A percentile compares a stretch with the other conserved stretches of the same genome.
These are phyloP conservation scores for Raffaelea albimanens DNA, from an alignment of 2,329 filamentous ascomycete species.

Conservation along the genomic window DNA sequence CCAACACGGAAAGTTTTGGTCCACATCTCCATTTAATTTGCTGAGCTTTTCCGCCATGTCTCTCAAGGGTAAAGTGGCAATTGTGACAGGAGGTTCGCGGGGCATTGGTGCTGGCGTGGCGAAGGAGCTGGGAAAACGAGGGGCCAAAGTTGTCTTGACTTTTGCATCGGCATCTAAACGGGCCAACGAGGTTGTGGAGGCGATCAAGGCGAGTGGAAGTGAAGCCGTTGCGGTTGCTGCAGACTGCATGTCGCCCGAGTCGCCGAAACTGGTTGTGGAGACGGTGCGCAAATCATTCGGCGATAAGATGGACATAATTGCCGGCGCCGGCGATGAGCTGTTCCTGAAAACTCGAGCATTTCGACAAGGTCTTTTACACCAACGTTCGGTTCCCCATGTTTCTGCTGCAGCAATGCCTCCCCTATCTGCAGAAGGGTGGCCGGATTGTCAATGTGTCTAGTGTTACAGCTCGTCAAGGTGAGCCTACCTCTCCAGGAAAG, in stretches of 20 bases:
- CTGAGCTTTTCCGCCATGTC: too few species aligned
- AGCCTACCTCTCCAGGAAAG: neutral
- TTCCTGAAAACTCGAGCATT: constrained; percentile 33
- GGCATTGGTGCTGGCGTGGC: constrained; percentile 61
- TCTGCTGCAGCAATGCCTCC: constrained; percentile 41
- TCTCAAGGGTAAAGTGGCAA: constrained; percentile 18
- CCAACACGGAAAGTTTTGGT: too few species aligned
- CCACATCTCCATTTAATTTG: too few species aligned
- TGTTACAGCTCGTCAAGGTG: constrained; percentile 31
- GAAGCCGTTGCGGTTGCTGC: constrained; percentile 2
- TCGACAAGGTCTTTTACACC: constrained; percentile 41
- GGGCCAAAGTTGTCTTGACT: constrained; percentile 38
- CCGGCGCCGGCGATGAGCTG: constrained; percentile 20
- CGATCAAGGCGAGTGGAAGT: neutral
- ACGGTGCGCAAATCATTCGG: neutral
- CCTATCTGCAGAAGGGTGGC: constrained; percentile 32
- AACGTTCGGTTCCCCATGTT: constrained; percentile 48
- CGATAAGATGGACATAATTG: constrained; percentile 10
- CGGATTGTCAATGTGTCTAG: constrained; percentile 52
- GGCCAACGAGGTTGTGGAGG: constrained; percentile 5
- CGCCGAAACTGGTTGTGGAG: neutral
- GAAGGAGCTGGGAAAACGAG: constrained; percentile 53
- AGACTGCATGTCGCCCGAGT: neutral
- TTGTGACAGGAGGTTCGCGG: constrained; percentile 24
- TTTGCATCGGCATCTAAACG: neutral